Base-by-base conservation (phyloP, 331 rosid genomes). In the Rosa hybrid region DNA sequence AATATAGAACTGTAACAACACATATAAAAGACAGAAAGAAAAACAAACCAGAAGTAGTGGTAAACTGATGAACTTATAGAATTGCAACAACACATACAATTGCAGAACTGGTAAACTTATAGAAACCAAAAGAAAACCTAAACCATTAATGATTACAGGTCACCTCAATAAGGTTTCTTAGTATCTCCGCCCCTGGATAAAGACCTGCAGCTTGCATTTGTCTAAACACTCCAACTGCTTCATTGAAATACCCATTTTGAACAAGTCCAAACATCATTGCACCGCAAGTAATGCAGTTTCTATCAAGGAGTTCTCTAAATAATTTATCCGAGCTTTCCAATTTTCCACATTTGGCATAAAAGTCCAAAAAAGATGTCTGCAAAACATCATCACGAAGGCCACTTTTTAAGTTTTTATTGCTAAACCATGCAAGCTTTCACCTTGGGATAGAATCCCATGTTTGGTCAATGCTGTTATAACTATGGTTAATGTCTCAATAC, bases 251-350 rank as follows among this genome's bases (percentile, higher is more conserved):
- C 41, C 91, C 92, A 80, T 85, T 88, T 39, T 82, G 92, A 85
- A 87, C 77, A 50, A 85, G 83, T 78, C 91, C 86, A 4, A 85
- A 86, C 89, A 89, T 90, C 90, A 87, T 89, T 50, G 91, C 90
- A 79, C 88, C 67, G 84, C 81, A 84, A 2, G 83, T 86, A 75
- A 90, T 78, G 82, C 46, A 79, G 76, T 86, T 87, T 77, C 79
- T 82, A 51, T 1, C 57, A 23, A 42, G 75, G 77, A 82, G 83
- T 79, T 81, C 90, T 70, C 74, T 64, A 59, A 83, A 90, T 53
- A 89, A 60, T 27, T 78, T 80, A 68, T 79, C 70, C 4, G 91
- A 84, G 68, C 23, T 75, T 77, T 68, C 89, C 68, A 86, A 54
- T 80, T 81, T 49, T 63, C 90, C 91, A 44, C 88, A 84, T 73